These are phyloP conservation scores for Fusarium buharicum DNA, from an alignment of 2,329 filamentous ascomycete genomes.

Conservation along the genomic window DNA sequence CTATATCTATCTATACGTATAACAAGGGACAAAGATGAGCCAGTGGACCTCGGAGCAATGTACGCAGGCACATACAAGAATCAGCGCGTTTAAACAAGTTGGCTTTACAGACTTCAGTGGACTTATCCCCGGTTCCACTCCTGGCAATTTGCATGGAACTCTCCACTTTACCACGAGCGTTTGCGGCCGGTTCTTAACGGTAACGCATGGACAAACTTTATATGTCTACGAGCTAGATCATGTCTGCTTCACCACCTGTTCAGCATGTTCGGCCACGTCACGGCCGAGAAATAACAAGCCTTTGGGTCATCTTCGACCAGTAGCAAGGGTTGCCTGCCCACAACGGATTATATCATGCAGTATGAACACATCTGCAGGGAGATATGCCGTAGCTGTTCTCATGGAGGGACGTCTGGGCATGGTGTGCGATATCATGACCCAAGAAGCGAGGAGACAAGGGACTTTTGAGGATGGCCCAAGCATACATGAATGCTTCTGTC, in stretches of 20 bases:
- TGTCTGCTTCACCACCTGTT: slow-evolving; percentile 47
- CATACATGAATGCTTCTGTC: slow-evolving; percentile 41
- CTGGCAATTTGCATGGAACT: slow-evolving; percentile 41
- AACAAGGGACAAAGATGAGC: slow-evolving; percentile 51
- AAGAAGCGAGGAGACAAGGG: slow-evolving; percentile 18
- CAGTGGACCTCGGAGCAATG: slow-evolving; percentile 57
- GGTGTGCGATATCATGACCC: slow-evolving; percentile 63
- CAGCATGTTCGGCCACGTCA: slow-evolving; percentile 39
- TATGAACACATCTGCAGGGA: slow-evolving; percentile 69
- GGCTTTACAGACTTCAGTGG: slow-evolving; percentile 52
- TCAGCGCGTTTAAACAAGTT: slow-evolving; percentile 48
- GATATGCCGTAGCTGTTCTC: slow-evolving; percentile 67
- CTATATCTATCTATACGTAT: background rate
- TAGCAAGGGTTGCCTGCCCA: slow-evolving; percentile 67
- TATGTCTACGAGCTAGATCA: slow-evolving; percentile 63
- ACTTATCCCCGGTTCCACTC: slow-evolving; percentile 39
- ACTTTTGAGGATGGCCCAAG: slow-evolving; percentile 19
- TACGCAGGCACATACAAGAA: slow-evolving; percentile 30
- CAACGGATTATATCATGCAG: slow-evolving; percentile 66
- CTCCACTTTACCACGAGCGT: slow-evolving; percentile 63
- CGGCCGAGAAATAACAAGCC: slow-evolving; percentile 38
- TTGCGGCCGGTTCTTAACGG: slow-evolving; percentile 68
- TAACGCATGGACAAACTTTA: slow-evolving; percentile 63
- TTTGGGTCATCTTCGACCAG: slow-evolving; percentile 51
- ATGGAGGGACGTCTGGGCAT: slow-evolving; percentile 69